Evolutionary conservation across 1,139 yeast genomes (phyloP), one percentile per base, ranked within the genome.

Genomic region (Trichomonascaceae sp.): DNA sequence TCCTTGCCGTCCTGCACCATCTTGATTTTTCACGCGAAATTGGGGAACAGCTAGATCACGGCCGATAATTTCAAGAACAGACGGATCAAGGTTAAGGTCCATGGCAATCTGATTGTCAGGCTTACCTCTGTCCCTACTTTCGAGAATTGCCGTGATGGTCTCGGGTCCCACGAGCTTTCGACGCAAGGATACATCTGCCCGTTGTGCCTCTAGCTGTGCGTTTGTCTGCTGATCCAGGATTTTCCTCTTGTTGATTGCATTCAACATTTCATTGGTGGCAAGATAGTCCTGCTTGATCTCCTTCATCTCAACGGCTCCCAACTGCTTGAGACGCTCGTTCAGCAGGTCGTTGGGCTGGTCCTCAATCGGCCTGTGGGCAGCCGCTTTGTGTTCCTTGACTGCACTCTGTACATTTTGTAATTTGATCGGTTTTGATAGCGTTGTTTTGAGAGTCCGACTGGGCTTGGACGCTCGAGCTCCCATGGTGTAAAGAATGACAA

Each of bases 191-290:
- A 33, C 33, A 13, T 23, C 17, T 11, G 29, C 5, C 8, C 22
- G 29, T 18, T 33, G 26, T 14, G 30, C 23, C 13, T 30, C 30
- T 15, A 26, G 13, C 25, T 17, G 13, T n/a, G 27, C 28, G 9
- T 29, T 27, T 3, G 33, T n/a, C 15, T 29, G 31, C 13, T 22
- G 16, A 13, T 36, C 38, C 3, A 35, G 8, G 9, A 27, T 13
- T 16, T 31, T 28, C 28, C 41, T 26, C 5, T 38, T 28, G 26
- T 34, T 30, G 11, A 38, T 38, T n/a, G 38, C 40, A 6, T 37
- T 34, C 15, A 38, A 26, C 39, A 38, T 34, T n/a, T 36, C 40
- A 17, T 38, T 37, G 16, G 37, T 27, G 8, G 13, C 27, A 1
- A 31, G 13, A 16, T 37, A 36, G 11, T 26, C 8, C 3, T 32